Evolutionary conservation across 1,284 basidiomycete genomes (phyloP), one percentile per base, ranked within the genome.

Genomic region (Salmacisia buchloeana): DNA sequence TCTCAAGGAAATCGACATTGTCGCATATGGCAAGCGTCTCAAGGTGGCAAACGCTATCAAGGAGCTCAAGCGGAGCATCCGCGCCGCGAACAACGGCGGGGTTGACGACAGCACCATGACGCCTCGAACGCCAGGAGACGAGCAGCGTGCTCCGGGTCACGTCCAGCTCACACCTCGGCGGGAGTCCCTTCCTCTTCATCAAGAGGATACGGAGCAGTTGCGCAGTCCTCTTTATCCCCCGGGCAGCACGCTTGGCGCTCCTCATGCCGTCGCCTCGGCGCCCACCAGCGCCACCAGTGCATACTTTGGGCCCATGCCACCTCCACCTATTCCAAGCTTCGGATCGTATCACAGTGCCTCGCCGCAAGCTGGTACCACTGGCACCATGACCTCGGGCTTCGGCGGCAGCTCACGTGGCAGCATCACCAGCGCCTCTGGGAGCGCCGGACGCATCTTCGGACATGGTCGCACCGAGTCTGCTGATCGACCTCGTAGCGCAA

Each of bases 1-100:
- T 21, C 87, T 98, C 73, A 97, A 97, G 82, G 96, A 98, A 82
- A 90, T 98, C 65, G 96, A 94, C 56, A 92, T 98, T 68, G 83
- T 86, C 67, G 92, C 93, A 1, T 97, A 96, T 73, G 96, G 94
- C 25, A 94, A 96, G 80, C 90, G 94, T 18, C 86, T 92, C 78
- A 88, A 92, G 60, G 92, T 99, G 62, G 88, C 90, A 35, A 93
- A 94, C 73, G 92, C 91, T n/a, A 97, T 99, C 77, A 83, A 86
- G 25, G 94, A 98, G 70, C 86, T 98, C 80, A 41, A 87, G 18
- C 63, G 65, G 3, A 60, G 61, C 54, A 41, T 69, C n/a, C 57
- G 64, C 4, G 69, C 65, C 33, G 63, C 61, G 27, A 58, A 54
- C 12, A 25, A 45, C 5, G 67, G 68, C 29, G 64, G 64, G 31